Evolutionary conservation across 1,139 yeast species (phyloP).

Genomic region (Geotrichum macrosporum): DNA sequence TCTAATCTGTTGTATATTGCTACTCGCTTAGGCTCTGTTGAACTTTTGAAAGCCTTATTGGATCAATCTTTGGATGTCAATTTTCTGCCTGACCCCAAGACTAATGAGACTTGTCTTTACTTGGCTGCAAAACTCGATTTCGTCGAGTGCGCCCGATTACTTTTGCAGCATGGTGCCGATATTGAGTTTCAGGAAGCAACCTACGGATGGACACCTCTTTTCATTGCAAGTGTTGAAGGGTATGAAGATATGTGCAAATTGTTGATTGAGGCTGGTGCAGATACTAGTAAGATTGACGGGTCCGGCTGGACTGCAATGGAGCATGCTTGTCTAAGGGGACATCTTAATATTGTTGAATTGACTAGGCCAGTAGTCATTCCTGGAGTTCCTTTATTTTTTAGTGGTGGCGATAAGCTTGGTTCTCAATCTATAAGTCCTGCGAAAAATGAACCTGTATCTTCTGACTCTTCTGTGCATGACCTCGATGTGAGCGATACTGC

Average conservation of each 20-base stretch:
- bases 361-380: conserved; percentile 45
- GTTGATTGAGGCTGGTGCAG: conserved; percentile 48
- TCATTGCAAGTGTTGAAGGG: conserved; percentile 89
- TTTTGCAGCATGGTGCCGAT: conserved; percentile 56
- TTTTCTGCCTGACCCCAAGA: conserved; percentile 51
- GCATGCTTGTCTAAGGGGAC: conserved; percentile 91
- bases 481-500: no score
- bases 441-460: no score
- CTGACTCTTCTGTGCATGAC: no score
- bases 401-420: no score
- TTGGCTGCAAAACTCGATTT: conserved; percentile 68
- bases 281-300: conserved; percentile 59
- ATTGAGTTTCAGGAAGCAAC: conserved; percentile 71
- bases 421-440: no score
- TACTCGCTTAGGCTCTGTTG: conserved; percentile 60
- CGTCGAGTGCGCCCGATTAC: conserved; percentile 51
- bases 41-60: conserved; percentile 53
- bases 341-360: conserved; percentile 61
- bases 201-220: conserved; percentile 94
- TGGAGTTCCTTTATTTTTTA: conserved; percentile 20
- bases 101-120: conserved; percentile 76
- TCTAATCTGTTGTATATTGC: conserved; percentile 56
- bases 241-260: conserved; percentile 52
- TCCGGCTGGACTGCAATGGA: conserved; percentile 98
- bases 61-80: conserved; percentile 61